A percentile compares a stretch with the other conserved stretches of the same genome.
Conservation (phyloP, 345 rosid species). For the Ailanthus altissimus region DNA sequence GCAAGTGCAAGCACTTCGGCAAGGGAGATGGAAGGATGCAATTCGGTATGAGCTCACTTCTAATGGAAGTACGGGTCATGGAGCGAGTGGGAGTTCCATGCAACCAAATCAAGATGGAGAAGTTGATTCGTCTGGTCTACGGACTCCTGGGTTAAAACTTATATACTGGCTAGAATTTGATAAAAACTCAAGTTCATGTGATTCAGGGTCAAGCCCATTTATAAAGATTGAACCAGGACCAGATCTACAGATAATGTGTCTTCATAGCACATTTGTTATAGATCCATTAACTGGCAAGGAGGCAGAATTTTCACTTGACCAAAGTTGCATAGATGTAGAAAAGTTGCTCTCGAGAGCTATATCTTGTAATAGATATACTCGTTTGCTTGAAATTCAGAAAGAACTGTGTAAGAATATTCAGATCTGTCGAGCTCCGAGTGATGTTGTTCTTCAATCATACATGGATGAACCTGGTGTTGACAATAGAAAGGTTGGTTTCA, state of each 20-base stretch:
- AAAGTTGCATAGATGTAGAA: constrained; percentile 90
- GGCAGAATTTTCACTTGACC: constrained; percentile 78
- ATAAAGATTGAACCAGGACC: constrained; percentile 90
- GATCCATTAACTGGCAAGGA: constrained; percentile 84
- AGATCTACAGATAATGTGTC: constrained; percentile 76
- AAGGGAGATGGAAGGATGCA: constrained; percentile 96
- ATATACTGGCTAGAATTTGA: constrained; percentile 84
- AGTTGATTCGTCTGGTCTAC: constrained; percentile 67
- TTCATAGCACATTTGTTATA: constrained; percentile 75
- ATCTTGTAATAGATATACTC: constrained; percentile 83
- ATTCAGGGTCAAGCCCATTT: constrained; percentile 57
- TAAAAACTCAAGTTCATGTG: constrained; percentile 53
- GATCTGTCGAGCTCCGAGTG: constrained; percentile 64
- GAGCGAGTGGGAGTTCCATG: constrained; percentile 44
- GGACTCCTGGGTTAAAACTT: constrained; percentile 88
- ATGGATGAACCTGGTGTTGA: constrained; percentile 53
- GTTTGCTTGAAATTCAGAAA: constrained; percentile 90
- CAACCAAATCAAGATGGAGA: constrained; percentile 78
- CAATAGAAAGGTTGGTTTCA: constrained; percentile 47
- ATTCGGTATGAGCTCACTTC: constrained; percentile 82
- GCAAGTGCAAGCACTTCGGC: constrained; percentile 85
- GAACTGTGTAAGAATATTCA: constrained; percentile 72
- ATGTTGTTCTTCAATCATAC: constrained; percentile 61
- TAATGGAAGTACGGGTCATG: constrained; percentile 46
- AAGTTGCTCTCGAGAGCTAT: constrained; percentile 87